A percentile compares a stretch with the other conserved stretches of the same genome.
Evolutionary conservation across 2,329 filamentous ascomycete species (phyloP).

Genomic region (Pseudogymnoascus sp.): DNA sequence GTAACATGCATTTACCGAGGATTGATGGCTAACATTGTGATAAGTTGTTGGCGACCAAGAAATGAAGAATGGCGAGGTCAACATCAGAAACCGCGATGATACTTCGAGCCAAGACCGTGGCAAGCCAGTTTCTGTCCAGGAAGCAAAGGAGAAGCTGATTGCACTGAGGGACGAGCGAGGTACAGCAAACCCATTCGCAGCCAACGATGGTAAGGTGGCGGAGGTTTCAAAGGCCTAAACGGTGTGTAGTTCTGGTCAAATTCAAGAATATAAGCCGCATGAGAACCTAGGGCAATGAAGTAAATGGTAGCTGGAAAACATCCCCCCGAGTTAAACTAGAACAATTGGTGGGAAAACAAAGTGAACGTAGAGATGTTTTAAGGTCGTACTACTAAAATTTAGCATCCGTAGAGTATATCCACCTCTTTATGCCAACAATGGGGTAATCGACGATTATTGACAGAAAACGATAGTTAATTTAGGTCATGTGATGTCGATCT

Average conservation of each 20-base stretch:
- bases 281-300: neutral
- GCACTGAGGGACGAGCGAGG: slow-evolving; percentile 42
- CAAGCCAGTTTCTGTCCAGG: slow-evolving; percentile 49
- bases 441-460: no score
- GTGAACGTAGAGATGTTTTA: neutral
- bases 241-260: neutral
- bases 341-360: neutral
- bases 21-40: neutral
- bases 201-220: neutral
- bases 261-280: neutral
- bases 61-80: slow-evolving; percentile 52
- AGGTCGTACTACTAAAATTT: neutral
- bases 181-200: slow-evolving; percentile 32
- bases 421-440: slow-evolving; percentile 3
- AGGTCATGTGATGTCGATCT: slow-evolving; percentile 1
- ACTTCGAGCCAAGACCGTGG: slow-evolving; percentile 54
- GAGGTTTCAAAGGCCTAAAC: neutral
- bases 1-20: neutral
- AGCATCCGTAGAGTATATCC: slow-evolving; percentile 1
- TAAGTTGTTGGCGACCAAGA: slow-evolving; percentile 56
- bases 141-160: slow-evolving; percentile 49
- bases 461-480: neutral
- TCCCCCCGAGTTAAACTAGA: neutral
- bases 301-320: neutral
- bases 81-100: slow-evolving; percentile 58